Base-by-base conservation (phyloP, 169 alveolate species). In the Eimeria sp. region DNA sequence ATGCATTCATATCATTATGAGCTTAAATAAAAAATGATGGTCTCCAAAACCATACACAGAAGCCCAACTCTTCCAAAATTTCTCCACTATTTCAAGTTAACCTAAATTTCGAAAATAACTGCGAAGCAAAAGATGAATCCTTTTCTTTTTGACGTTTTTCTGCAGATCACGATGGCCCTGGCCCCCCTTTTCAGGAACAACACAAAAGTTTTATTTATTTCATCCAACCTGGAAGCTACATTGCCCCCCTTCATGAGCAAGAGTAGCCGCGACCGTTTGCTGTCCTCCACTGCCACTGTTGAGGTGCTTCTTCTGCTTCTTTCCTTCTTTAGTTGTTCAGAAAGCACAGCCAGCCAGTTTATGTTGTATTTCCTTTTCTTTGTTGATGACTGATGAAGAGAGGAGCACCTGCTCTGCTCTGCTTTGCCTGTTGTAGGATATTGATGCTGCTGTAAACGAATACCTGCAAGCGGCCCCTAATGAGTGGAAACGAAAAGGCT, bases 231-330 rank as follows among this genome's bases (percentile, higher is more conserved):
- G 49, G 88, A 78, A 6, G 49, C 2, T 16, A 27, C 88, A 10
- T 68, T 68, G 16, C 88, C 88, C 68, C 88, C 88, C 10, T 78
- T 78, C 68, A 78, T 78, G 88, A 78, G 88, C 88, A 78, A 30
- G 33, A 52, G 66, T 13, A 78, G 49, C 68, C 88, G 88, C 16
- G 88, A 49, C 33, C 49, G 88, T 27, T 30, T 78, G 68, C n/a
- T 78, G 27, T 20, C 68, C 11, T 8, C 64, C 11, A n/a, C 46
- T 9, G 66, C 68, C 10, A 78, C 88, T n/a, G 88, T 78, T 33
- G 25, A 78, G 68, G 88, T 78, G 88, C 4, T 10, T 49, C 16
- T n/a, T 13, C 18, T 30, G 23, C 9, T 6, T 4, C 49, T 25
- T 8, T 27, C 52, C 13, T 46, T 8, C 8, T 1, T 54, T 78